Evolutionary conservation across 2,329 filamentous ascomycete species (phyloP).

Genomic region (Chaetomium globosum): DNA sequence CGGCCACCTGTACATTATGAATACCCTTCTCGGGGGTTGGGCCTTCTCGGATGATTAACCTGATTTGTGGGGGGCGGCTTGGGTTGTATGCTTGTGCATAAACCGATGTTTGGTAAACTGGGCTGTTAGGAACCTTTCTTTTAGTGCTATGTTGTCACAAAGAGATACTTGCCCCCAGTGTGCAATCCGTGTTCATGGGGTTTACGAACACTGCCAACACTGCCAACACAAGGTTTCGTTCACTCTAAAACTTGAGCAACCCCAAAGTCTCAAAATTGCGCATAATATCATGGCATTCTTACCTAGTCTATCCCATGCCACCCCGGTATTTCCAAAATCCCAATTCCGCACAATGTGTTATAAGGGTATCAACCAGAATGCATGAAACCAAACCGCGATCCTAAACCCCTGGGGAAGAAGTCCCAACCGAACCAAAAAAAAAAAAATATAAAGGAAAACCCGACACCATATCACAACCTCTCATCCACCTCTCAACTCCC

Average conservation of each 20-base stretch:
- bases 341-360: conserved; percentile 8
- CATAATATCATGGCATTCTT: neutral
- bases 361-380: conserved; percentile 13
- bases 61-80: neutral
- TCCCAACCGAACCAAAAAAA: neutral
- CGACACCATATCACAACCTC: neutral
- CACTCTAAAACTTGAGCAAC: neutral
- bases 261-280: too few relatives aligned
- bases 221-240: neutral
- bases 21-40: neutral
- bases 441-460: neutral
- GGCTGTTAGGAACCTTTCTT: neutral
- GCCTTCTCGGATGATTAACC: neutral
- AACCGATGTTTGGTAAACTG: neutral
- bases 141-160: neutral
- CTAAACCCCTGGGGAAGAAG: neutral
- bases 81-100: conserved; percentile 14
- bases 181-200: neutral
- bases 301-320: neutral
- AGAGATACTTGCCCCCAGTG: neutral
- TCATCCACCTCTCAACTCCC: neutral
- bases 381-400: neutral
- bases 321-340: neutral
- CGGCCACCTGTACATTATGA: conserved; percentile 13
- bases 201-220: neutral